phyloP scores from a whole-genome alignment of 129 eudicot genomes.

The Ambrosia trifida region DNA sequence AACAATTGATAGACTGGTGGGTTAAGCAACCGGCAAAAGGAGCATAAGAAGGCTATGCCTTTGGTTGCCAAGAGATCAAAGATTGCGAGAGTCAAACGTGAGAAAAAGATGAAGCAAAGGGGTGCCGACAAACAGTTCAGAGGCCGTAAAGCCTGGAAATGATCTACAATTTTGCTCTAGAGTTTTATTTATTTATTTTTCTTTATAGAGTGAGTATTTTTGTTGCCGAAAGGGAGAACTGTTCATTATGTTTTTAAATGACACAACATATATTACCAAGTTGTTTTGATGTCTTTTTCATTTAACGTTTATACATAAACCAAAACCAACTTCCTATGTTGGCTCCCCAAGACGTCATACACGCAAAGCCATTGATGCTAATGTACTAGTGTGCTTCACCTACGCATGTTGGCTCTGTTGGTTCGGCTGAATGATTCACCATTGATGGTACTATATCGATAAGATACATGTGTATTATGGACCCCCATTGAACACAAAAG shows the following conservation, averaged over 20 bases:
- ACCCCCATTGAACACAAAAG: too few relatives aligned
- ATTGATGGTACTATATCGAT: too few relatives aligned
- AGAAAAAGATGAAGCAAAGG: conserved; percentile 51
- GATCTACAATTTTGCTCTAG: conserved; percentile 24
- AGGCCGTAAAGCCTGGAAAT: conserved; percentile 98
- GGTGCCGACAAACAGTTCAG: conserved; percentile 80
- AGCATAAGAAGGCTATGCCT: conserved; percentile 86
- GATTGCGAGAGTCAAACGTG: conserved; percentile 44
- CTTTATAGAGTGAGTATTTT: neutral
- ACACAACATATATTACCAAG: too few relatives aligned
- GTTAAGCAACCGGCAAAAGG: conserved; percentile 71
- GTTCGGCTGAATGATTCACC: too few relatives aligned
- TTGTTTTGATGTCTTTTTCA: too few relatives aligned
- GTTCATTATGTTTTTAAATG: neutral
- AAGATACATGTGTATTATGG: too few relatives aligned
- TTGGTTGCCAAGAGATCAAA: conserved; percentile 74
- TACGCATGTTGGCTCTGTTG: too few relatives aligned
- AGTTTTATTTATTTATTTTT: neutral
- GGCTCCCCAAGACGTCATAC: too few relatives aligned
- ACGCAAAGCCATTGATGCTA: too few relatives aligned
- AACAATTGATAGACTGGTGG: conserved; percentile 71
- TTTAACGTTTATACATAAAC: too few relatives aligned
- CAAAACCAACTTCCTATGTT: too few relatives aligned
- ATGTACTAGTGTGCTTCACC: too few relatives aligned
- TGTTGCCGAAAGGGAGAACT: neutral